A percentile compares a stretch with the other conserved stretches of the same genome.
Evolutionary conservation across 805 yeast genomes (phyloP).

Genomic region (Hanseniaspora pseudoguilliermondii): DNA sequence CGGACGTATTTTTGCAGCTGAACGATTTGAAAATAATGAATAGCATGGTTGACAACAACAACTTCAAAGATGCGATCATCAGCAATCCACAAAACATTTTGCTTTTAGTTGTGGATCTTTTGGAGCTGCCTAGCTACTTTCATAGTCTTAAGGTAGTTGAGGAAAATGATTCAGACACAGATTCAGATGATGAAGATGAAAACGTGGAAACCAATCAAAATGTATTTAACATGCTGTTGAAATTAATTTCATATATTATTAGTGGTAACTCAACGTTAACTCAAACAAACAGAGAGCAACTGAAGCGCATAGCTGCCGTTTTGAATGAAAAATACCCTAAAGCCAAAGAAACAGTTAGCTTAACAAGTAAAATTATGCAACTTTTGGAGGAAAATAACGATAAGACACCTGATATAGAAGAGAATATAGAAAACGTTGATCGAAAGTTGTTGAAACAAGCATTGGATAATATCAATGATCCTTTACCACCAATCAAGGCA

Average conservation of each 20-base stretch:
- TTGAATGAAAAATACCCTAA: neutral
- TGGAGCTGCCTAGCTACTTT: constrained; percentile 8
- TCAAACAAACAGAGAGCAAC: neutral
- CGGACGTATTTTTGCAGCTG: constrained; percentile 32
- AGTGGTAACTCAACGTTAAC: constrained; percentile 16
- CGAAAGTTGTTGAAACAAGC: constrained; percentile 42
- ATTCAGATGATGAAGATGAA: constrained; percentile 25
- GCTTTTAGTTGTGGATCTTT: neutral
- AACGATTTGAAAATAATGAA: constrained; percentile 57
- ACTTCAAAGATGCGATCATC: constrained; percentile 9
- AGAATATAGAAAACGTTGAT: constrained; percentile 18
- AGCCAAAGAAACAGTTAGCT: neutral
- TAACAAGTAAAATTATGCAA: constrained; percentile 5
- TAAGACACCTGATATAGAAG: neutral
- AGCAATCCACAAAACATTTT: constrained; percentile 8
- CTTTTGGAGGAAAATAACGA: neutral
- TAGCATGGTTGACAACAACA: constrained; percentile 14
- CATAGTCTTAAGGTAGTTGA: constrained; percentile 27
- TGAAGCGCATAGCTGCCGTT: neutral
- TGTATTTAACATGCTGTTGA: constrained; percentile 22
- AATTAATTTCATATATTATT: constrained; percentile 29
- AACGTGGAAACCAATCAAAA: constrained; percentile 1
- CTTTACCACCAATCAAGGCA: constrained; percentile 71
- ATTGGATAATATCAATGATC: constrained; percentile 55
- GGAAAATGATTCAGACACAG: constrained; percentile 28